Base-by-base conservation (phyloP, 1,284 basidiomycete species). In the Xerocomus tenax region DNA sequence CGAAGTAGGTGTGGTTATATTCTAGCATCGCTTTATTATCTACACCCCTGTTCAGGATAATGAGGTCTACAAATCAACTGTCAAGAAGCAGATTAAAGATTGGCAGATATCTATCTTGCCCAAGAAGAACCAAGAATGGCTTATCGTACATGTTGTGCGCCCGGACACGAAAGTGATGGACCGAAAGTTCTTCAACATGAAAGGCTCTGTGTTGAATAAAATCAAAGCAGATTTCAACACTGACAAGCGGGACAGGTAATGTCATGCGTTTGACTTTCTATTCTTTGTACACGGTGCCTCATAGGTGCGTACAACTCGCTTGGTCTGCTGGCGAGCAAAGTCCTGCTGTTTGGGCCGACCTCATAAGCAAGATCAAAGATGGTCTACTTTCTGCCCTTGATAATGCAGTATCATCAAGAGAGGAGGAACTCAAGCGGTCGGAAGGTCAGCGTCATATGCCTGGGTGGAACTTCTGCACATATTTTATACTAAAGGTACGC, bases 381-480 rank as follows among this genome's bases (percentile, higher is more conserved):
- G 85, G 85, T 12, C 67, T 96, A 13, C 69, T 95, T 16, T 72
- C 74, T 30, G 85, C 92, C 0, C 92, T 98, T 56, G 91, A 97
- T 61, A 70, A 73, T 8, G 82, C 87, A 6, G 76, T 98, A 36
- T 70, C 76, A 6, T 81, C 84, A 57, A 77, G 89, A 15, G 88
- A 93, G 62, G 93, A 96, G 44, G 91, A 95, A 53, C 84, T 96
- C 2, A 84, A 78, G 60, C 78, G 87, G 21, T 90, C 88, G 0
- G 93, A 97, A 64, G 76, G 81, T 42, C 90, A 95, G 64, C 76
- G 87, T 51, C 77, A 84, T 55, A 87, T 91, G 77, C 87, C 90
- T 1, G 93, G 92, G 2, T 97, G 94, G 94, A 94, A 96, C 65
- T 97, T 95, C 63, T 93, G 91, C 65, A 92, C 87, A 0, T 98